phyloP scores from a whole-genome alignment of 345 rosid genomes.

The Mallotus nudiflorus region DNA sequence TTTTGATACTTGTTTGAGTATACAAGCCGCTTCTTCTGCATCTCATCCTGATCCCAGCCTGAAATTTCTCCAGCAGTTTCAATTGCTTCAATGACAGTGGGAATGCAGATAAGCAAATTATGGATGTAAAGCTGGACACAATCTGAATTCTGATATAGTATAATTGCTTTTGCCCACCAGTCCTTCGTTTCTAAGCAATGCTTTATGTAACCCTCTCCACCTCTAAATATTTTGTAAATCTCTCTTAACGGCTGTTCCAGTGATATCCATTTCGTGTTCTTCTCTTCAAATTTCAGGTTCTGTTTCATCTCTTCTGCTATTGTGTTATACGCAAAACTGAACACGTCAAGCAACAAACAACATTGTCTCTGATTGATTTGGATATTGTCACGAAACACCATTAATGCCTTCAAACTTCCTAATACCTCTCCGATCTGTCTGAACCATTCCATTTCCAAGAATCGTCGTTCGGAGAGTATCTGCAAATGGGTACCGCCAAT shows the following conservation, averaged over 20 bases:
- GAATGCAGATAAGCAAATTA: conserved; percentile 19
- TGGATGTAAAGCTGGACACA: conserved; percentile 27
- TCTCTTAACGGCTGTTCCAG: conserved; percentile 30
- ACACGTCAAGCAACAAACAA: conserved; percentile 23
- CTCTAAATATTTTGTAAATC: conserved; percentile 23
- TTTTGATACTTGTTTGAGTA: conserved; percentile 24
- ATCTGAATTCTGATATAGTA: conserved; percentile 25
- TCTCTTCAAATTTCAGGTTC: conserved; percentile 29
- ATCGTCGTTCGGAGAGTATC: neutral
- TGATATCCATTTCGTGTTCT: conserved; percentile 25
- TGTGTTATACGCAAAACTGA: conserved; percentile 19
- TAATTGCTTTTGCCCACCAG: conserved; percentile 27
- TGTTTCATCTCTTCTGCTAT: conserved; percentile 31
- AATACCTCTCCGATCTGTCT: conserved; percentile 30
- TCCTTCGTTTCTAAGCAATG: conserved; percentile 27
- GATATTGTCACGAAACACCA: conserved; percentile 28
- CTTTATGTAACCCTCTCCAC: conserved; percentile 26
- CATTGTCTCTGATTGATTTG: conserved; percentile 33
- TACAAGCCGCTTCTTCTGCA: conserved; percentile 23
- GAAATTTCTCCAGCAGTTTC: conserved; percentile 32
- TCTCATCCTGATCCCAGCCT: conserved; percentile 20
- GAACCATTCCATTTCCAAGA: conserved; percentile 26
- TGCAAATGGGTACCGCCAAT: neutral
- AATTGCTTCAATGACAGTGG: conserved; percentile 23
- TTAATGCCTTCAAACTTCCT: conserved; percentile 29